Evolutionary conservation across 306 rosid species (phyloP).

Genomic region (Sicyos edulis): DNA sequence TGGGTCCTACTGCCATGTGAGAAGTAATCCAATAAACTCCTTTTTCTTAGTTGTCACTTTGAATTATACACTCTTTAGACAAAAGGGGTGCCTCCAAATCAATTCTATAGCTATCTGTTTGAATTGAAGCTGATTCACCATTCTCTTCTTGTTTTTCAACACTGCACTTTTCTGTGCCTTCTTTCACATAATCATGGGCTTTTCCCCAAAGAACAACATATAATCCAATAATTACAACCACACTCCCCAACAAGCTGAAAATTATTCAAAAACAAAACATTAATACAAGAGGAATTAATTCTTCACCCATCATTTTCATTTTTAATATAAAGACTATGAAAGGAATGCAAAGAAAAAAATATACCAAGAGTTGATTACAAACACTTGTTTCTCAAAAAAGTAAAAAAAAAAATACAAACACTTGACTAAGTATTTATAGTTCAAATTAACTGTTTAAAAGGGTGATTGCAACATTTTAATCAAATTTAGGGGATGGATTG

Average conservation of each 20-base stretch:
- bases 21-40: not conserved
- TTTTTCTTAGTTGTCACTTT: not conserved
- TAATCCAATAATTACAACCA: constrained; percentile 44
- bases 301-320: not conserved
- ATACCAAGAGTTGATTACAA: too few species aligned
- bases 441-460: too few species aligned
- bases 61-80: not conserved
- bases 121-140: constrained; percentile 5
- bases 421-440: too few species aligned
- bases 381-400: too few species aligned
- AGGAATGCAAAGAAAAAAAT: not conserved
- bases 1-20: not conserved
- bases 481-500: too few species aligned
- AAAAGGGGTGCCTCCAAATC: constrained; percentile 43
- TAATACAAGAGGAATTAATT: not conserved
- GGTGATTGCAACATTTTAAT: too few species aligned
- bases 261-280: not conserved
- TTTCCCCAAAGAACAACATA: constrained; percentile 60
- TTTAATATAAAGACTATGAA: not conserved
- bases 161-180: not conserved
- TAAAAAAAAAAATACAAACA: too few species aligned
- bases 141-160: constrained; percentile 15
- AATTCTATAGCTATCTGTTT: constrained; percentile 2
- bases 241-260: constrained; percentile 39
- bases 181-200: constrained; percentile 25